Evolutionary conservation across 306 rosid species (phyloP).

Genomic region (Cucurbita argyrosperma): DNA sequence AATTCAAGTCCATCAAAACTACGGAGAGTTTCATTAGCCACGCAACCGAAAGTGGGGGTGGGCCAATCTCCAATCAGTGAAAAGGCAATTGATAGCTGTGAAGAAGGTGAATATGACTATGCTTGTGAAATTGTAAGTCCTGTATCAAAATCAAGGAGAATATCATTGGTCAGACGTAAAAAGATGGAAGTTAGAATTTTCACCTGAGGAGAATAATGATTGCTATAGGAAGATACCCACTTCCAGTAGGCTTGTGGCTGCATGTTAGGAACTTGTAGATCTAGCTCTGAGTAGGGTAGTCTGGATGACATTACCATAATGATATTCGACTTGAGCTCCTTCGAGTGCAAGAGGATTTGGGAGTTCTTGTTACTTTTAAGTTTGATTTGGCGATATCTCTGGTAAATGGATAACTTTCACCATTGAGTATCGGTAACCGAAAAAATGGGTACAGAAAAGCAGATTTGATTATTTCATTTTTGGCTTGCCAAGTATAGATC

Average conservation of each 20-base stretch:
- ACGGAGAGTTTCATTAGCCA: slow-evolving; percentile 33
- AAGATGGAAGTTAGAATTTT: slow-evolving; percentile 23
- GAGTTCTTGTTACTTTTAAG: not conserved
- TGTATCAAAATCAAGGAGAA: slow-evolving; percentile 29
- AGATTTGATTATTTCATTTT: not conserved
- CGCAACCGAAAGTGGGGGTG: slow-evolving; percentile 12
- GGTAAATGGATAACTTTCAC: not conserved
- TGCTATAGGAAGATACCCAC: slow-evolving; percentile 9
- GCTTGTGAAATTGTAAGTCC: slow-evolving; percentile 33
- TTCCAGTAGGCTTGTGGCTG: slow-evolving; percentile 24
- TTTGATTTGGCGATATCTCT: not conserved
- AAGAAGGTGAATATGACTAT: slow-evolving; percentile 16
- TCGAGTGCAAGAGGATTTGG: slow-evolving; percentile 12
- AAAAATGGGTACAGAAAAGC: not conserved
- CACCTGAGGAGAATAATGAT: slow-evolving; percentile 17
- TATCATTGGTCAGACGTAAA: slow-evolving; percentile 24
- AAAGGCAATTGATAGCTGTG: slow-evolving; percentile 12
- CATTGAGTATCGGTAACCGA: not conserved
- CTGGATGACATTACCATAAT: slow-evolving; percentile 53
- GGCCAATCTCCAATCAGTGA: slow-evolving; percentile 15
- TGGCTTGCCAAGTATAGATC: not conserved
- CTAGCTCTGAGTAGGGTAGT: slow-evolving; percentile 43
- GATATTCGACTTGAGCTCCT: slow-evolving; percentile 38
- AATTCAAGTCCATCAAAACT: slow-evolving; percentile 35
- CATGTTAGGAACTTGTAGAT: slow-evolving; percentile 51